Conservation (phyloP, 257 asterid species). For the Solanum ahanhuiri region DNA sequence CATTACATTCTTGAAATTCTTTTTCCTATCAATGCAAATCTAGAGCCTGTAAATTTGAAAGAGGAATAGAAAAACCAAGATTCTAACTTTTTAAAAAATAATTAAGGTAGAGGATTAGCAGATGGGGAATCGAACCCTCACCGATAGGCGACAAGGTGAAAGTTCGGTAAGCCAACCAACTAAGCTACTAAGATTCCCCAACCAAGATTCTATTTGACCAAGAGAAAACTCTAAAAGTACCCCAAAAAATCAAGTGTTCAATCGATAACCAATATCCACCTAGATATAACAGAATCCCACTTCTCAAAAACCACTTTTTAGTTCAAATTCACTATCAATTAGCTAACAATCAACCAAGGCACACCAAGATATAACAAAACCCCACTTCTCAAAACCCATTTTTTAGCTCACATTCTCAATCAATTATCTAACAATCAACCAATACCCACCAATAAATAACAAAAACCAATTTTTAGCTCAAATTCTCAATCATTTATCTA, state of each 20-base stretch:
- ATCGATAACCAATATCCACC: background rate
- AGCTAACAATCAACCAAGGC: background rate
- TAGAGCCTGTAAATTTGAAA: background rate
- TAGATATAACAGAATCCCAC: slow-evolving; percentile 19
- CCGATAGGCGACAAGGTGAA: background rate
- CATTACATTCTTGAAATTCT: background rate
- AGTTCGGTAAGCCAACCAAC: background rate
- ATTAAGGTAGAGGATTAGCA: background rate
- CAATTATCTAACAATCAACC: background rate
- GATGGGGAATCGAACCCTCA: background rate
- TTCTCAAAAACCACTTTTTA: slow-evolving; percentile 20
- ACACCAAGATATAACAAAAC: slow-evolving; percentile 1
- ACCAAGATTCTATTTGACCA: background rate
- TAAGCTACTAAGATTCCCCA: background rate
- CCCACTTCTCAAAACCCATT: slow-evolving; percentile 24
- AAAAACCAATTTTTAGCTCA: slow-evolving; percentile 13
- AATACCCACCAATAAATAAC: background rate
- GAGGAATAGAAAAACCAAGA: background rate
- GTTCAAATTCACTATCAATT: slow-evolving; percentile 2
- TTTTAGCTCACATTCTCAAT: slow-evolving; percentile 11
- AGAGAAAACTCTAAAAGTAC: background rate
- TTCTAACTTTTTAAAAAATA: background rate
- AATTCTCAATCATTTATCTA: background rate
- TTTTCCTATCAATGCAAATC: background rate
- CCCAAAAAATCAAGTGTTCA: background rate